Evolutionary conservation across 257 asterid genomes (phyloP).

Genomic region (Plantago elongata): DNA sequence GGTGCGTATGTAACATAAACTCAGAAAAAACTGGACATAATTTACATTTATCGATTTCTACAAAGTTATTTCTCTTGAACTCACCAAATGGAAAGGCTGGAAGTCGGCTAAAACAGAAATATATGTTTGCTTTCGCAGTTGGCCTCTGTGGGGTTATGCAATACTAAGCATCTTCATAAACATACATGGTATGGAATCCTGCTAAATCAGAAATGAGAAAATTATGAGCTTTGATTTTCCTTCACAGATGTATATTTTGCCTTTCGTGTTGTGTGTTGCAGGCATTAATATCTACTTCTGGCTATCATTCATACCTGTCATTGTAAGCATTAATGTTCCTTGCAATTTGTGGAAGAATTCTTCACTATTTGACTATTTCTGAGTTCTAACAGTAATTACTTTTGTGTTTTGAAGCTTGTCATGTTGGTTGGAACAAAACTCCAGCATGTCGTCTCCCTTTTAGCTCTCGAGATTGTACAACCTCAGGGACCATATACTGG

Average conservation of each 20-base stretch:
- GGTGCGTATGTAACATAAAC: constrained; percentile 33
- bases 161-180: constrained; percentile 83
- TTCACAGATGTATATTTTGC: neutral
- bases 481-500: constrained; percentile 46
- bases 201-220: neutral
- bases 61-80: neutral
- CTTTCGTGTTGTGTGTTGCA: constrained; percentile 26
- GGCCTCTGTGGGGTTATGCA: constrained; percentile 93
- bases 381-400: constrained; percentile 19
- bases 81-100: too few species aligned
- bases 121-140: constrained; percentile 40
- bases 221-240: neutral
- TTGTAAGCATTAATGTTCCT: constrained; percentile 45
- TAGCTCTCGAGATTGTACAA: constrained; percentile 82
- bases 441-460: constrained; percentile 77
- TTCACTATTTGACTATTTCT: neutral
- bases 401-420: constrained; percentile 49
- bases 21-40: neutral
- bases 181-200: constrained; percentile 55
- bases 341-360: neutral
- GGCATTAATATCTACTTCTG: constrained; percentile 87
- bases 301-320: constrained; percentile 79
- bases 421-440: constrained; percentile 89
- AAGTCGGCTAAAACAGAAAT: neutral
- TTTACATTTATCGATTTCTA: neutral